phyloP scores from a whole-genome alignment of 305 asterid genomes.

The Rubia tinctorum region DNA sequence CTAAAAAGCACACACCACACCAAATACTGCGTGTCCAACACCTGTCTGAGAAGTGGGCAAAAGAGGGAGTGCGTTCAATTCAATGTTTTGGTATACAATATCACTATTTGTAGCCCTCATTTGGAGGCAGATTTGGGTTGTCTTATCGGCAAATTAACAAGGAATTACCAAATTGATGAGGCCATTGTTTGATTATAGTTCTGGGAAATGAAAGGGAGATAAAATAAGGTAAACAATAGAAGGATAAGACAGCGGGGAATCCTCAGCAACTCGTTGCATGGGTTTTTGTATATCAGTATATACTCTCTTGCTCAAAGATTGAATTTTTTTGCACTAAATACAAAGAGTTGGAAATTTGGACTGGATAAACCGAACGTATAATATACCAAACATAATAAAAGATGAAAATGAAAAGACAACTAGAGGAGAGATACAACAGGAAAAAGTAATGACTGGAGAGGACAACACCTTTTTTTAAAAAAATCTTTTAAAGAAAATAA shows the following conservation, averaged over 20 bases:
- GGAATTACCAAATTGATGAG: not conserved
- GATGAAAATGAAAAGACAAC: not conserved
- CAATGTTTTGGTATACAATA: not conserved
- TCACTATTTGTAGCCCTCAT: not conserved
- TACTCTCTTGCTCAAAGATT: not conserved
- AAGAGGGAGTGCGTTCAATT: not conserved
- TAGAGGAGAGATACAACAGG: not conserved
- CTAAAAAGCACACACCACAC: not conserved
- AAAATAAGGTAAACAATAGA: constrained; percentile 17
- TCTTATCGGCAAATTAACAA: not conserved
- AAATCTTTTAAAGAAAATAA: not conserved
- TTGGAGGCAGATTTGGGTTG: not conserved
- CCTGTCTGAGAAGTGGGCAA: not conserved
- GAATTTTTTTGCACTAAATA: not conserved
- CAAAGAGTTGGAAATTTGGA: constrained; percentile 1
- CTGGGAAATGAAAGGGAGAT: not conserved
- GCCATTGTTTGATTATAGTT: not conserved
- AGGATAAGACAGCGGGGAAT: constrained; percentile 41
- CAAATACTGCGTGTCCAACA: not conserved
- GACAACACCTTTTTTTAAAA: not conserved
- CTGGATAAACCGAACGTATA: not conserved
- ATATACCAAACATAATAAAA: not conserved
- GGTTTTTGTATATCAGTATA: constrained; percentile 10
- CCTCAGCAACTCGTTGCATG: constrained; percentile 37
- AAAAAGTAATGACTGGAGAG: not conserved